Conservation (phyloP, 2,329 filamentous ascomycete genomes). For the Nothopassalora personata region DNA sequence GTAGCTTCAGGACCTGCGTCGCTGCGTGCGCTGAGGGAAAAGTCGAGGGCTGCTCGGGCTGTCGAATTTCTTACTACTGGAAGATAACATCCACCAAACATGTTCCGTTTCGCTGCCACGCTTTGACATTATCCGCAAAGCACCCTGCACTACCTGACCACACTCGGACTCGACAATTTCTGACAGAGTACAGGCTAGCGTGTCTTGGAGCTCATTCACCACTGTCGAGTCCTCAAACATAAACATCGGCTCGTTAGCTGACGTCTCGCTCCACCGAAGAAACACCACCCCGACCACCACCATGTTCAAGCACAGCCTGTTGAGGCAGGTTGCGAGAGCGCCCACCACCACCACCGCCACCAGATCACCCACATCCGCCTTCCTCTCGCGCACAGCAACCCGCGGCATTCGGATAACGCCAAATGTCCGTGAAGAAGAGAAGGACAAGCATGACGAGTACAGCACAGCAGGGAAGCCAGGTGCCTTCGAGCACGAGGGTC, state of each 20-base stretch:
- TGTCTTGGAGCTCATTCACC: not conserved
- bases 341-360: constrained; percentile 28
- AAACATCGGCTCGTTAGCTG: not conserved
- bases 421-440: constrained; percentile 22
- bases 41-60: too few species aligned
- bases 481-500: constrained; percentile 51
- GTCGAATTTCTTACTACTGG: too few species aligned
- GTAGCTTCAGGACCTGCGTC: not conserved
- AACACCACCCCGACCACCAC: constrained; percentile 1
- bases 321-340: constrained; percentile 31
- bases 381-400: constrained; percentile 17
- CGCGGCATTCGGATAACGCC: constrained; percentile 20
- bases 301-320: constrained; percentile 32
- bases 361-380: constrained; percentile 21
- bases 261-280: not conserved
- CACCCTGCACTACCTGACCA: not conserved
- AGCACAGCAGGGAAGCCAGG: constrained; percentile 32
- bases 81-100: not conserved
- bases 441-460: constrained; percentile 29
- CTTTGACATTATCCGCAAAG: not conserved
- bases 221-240: not conserved
- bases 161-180: not conserved
- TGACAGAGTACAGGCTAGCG: not conserved
- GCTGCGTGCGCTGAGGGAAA: not conserved
- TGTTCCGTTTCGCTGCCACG: not conserved